Conservation (phyloP, 495 filamentous ascomycete genomes). For the Xylaria intraflava region DNA sequence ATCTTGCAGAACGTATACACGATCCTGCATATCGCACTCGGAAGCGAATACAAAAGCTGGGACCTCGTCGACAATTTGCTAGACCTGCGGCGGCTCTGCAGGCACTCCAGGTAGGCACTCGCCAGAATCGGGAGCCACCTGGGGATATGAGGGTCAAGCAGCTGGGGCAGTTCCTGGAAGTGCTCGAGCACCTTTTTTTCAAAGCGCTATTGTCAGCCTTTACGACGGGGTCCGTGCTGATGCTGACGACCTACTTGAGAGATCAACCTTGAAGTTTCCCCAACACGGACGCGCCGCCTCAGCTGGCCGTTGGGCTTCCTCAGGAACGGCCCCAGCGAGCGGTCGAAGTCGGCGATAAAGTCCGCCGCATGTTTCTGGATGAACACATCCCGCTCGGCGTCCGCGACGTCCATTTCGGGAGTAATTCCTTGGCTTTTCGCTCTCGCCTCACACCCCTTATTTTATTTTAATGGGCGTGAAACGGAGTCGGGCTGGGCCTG, state of each 20-base stretch:
- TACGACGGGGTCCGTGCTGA: not conserved
- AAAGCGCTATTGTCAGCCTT: not conserved
- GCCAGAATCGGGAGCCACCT: constrained; percentile 65
- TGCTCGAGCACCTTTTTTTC: constrained; percentile 68
- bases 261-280: constrained; percentile 41
- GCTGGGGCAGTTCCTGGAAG: constrained; percentile 93
- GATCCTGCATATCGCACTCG: constrained; percentile 65
- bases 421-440: not conserved
- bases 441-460: not conserved
- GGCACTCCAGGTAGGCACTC: constrained; percentile 63
- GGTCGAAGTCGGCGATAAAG: constrained; percentile 58
- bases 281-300: constrained; percentile 35
- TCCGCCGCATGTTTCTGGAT: constrained; percentile 65
- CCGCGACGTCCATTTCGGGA: constrained; percentile 40
- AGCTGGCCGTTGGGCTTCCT: constrained; percentile 35
- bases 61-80: constrained; percentile 27
- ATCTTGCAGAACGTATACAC: constrained; percentile 93
- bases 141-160: constrained; percentile 83
- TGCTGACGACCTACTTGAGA: constrained; percentile 30
- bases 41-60: constrained; percentile 49
- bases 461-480: not conserved
- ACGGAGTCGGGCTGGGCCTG: not conserved
- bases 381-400: constrained; percentile 60
- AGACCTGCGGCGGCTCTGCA: constrained; percentile 39
- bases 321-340: constrained; percentile 47